Conservation (phyloP, 2,329 filamentous ascomycete species). For the Emmonsiellopsis sp. region DNA sequence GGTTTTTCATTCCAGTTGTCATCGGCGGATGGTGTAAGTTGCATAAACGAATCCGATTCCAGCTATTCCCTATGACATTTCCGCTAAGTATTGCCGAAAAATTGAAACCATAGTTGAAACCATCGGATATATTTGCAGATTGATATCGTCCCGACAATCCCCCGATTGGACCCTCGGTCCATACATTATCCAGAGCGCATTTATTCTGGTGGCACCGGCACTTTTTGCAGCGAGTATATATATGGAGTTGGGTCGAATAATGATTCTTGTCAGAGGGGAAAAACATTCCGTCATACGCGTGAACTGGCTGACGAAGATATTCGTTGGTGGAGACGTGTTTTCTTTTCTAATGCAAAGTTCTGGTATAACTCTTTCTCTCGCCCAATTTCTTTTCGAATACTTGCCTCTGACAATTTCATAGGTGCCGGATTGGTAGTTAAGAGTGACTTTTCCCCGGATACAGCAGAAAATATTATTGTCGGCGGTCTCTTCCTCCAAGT, state of each 20-base stretch:
- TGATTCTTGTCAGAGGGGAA: constrained; percentile 32
- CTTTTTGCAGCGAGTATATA: constrained; percentile 42
- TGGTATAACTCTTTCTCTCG: background rate
- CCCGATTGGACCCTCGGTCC: constrained; percentile 34
- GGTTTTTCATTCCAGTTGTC: constrained; percentile 30
- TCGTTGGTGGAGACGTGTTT: constrained; percentile 39
- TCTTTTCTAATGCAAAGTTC: constrained; percentile 35
- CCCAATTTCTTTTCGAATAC: background rate
- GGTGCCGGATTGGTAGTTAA: background rate
- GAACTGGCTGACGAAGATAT: constrained; percentile 38
- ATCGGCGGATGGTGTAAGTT: constrained; percentile 6
- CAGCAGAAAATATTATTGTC: constrained; percentile 36
- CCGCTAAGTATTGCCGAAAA: background rate
- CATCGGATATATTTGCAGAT: constrained; percentile 42
- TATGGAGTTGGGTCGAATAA: constrained; percentile 38
- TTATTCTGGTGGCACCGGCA: constrained; percentile 39
- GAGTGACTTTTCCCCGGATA: background rate
- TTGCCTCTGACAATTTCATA: background rate
- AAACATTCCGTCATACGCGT: constrained; percentile 32
- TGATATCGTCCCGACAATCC: constrained; percentile 30
- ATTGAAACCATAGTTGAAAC: constrained; percentile 34
- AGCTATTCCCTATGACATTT: background rate
- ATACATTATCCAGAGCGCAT: constrained; percentile 35
- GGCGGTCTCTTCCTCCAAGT: constrained; percentile 49
- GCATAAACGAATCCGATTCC: background rate